phyloP scores from a whole-genome alignment of 306 rosid species.

The Biancaea sappan region DNA sequence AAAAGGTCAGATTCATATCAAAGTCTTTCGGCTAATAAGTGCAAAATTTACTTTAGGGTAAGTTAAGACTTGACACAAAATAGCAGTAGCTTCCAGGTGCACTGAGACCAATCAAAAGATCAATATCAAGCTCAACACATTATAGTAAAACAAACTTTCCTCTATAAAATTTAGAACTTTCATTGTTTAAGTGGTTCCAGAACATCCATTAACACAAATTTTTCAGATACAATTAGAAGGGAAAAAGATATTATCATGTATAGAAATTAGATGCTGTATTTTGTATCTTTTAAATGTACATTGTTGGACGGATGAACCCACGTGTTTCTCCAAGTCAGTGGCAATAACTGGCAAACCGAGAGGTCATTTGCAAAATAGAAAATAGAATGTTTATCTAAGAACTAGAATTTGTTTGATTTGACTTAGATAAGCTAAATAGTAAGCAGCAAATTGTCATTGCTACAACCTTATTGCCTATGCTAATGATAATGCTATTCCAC shows the following conservation, averaged over 20 bases:
- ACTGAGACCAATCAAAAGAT: conserved; percentile 7
- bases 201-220: conserved; percentile 5
- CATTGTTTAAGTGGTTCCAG: neutral
- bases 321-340: neutral
- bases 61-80: neutral
- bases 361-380: neutral
- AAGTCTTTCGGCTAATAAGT: conserved; percentile 5
- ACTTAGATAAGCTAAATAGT: conserved; percentile 10
- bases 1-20: neutral
- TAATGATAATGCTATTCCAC: conserved; percentile 4
- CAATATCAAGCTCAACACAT: conserved; percentile 2
- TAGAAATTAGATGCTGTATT: neutral
- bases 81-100: conserved; percentile 19
- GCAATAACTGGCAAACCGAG: neutral
- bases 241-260: neutral
- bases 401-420: neutral
- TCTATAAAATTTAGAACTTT: neutral
- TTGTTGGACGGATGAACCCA: neutral
- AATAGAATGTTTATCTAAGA: neutral
- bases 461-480: conserved; percentile 18
- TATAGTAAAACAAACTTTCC: neutral
- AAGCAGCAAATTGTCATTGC: neutral
- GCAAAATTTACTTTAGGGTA: neutral
- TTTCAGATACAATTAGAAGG: neutral
- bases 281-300: conserved; percentile 9